These are phyloP conservation scores for Camellia granthamiana DNA, from an alignment of 148 eudicot species.

Conservation along the genomic window DNA sequence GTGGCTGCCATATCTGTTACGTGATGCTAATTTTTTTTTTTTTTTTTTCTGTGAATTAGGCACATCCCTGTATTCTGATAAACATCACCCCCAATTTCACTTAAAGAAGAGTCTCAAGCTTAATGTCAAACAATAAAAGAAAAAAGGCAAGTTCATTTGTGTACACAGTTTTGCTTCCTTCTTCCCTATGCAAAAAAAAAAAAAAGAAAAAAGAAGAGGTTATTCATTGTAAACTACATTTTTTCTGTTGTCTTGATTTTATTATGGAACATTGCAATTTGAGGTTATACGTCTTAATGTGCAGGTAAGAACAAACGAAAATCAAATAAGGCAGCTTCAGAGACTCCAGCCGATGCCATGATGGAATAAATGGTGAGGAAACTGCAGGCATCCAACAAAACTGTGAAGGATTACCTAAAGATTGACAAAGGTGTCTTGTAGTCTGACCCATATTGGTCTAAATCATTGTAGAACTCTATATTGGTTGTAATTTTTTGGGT, in stretches of 20 bases:
- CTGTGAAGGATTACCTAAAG: not conserved
- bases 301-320: slow-evolving; percentile 43
- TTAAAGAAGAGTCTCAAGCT: slow-evolving; percentile 72
- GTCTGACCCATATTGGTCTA: not conserved
- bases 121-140: slow-evolving; percentile 45
- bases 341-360: slow-evolving; percentile 47
- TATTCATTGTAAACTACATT: not conserved
- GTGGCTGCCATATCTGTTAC: not conserved
- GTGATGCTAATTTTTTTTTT: not conserved
- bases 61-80: slow-evolving; percentile 43
- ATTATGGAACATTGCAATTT: not conserved
- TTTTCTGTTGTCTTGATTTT: not conserved
- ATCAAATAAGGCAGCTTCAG: slow-evolving; percentile 25
- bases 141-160: slow-evolving; percentile 43
- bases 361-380: slow-evolving; percentile 31
- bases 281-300: not conserved
- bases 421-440: not conserved
- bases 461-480: not conserved
- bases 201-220: too few species aligned
- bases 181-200: not conserved
- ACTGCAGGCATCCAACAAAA: slow-evolving; percentile 1
- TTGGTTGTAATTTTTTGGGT: not conserved
- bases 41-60: slow-evolving; percentile 26
- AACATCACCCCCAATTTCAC: slow-evolving; percentile 46
- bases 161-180: not conserved